Conservation (phyloP, 352 stramenopile genomes). For the Phytophthora foliorum region DNA sequence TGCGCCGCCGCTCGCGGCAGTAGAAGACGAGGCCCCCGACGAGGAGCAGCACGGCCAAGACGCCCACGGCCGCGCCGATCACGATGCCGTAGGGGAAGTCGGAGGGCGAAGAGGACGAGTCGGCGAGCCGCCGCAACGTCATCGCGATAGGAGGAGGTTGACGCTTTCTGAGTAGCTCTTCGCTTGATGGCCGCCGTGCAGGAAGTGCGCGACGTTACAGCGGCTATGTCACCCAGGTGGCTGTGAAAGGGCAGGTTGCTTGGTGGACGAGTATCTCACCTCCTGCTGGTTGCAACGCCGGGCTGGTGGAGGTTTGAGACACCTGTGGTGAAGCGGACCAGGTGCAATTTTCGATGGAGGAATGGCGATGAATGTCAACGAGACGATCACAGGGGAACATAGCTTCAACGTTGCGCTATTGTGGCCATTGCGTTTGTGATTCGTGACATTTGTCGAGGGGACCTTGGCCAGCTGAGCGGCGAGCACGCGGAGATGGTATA, state of each 20-base stretch:
- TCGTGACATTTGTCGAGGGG: too few relatives aligned
- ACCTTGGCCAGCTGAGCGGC: too few relatives aligned
- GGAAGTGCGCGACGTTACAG: background rate
- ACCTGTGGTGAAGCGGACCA: too few relatives aligned
- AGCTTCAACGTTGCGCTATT: background rate
- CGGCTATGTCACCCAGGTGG: background rate
- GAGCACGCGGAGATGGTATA: too few relatives aligned
- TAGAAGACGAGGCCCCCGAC: constrained; percentile 31
- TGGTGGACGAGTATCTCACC: background rate
- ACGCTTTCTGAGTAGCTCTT: background rate
- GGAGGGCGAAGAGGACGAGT: background rate
- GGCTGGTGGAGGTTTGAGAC: background rate
- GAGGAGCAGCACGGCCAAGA: constrained; percentile 41
- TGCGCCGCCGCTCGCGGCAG: constrained; percentile 37
- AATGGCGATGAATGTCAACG: background rate
- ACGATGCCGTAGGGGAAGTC: constrained; percentile 44
- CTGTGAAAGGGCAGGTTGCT: background rate
- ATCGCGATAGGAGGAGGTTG: constrained; percentile 1
- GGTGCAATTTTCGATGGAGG: background rate
- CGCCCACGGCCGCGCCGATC: constrained; percentile 37
- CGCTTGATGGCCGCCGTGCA: background rate
- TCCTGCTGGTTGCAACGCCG: background rate
- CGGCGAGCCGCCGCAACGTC: constrained; percentile 5
- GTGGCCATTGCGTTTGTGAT: too few relatives aligned
- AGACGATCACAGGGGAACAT: background rate